Conservation (phyloP, 768 basidiomycete genomes). For the Tulasnella sp. region DNA sequence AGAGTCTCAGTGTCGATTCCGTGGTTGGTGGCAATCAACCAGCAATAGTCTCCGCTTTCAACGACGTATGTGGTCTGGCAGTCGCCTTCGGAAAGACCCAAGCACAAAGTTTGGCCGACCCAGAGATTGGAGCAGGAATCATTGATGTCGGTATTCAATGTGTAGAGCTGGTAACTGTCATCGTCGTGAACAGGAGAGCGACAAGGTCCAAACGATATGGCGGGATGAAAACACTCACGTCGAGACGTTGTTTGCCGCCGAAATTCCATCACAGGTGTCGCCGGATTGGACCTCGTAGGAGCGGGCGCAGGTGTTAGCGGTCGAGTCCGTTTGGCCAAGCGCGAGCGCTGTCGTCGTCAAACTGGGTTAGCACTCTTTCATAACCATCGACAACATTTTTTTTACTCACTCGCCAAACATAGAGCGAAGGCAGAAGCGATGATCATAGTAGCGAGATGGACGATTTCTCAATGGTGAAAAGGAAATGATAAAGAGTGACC, state of each 20-base stretch:
- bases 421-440: neutral
- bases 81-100: constrained; percentile 57
- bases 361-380: neutral
- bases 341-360: neutral
- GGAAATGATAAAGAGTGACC: neutral
- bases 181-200: constrained; percentile 30
- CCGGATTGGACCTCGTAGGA: constrained; percentile 53
- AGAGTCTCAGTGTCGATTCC: constrained; percentile 54
- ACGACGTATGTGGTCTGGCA: constrained; percentile 62
- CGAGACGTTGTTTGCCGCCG: constrained; percentile 55
- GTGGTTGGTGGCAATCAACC: constrained; percentile 41
- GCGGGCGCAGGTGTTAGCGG: constrained; percentile 47
- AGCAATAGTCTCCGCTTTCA: constrained; percentile 53
- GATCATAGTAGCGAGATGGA: neutral
- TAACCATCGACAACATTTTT: no score
- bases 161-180: constrained; percentile 68
- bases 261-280: constrained; percentile 68
- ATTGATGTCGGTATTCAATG: constrained; percentile 56
- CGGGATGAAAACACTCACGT: constrained; percentile 46
- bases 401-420: neutral
- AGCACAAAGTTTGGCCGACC: constrained; percentile 52
- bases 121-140: constrained; percentile 55
- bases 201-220: neutral
- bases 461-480: neutral
- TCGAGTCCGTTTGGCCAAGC: neutral